These are phyloP conservation scores for Phytophthora quininea DNA, from an alignment of 352 stramenopile species.

Conservation along the genomic window DNA sequence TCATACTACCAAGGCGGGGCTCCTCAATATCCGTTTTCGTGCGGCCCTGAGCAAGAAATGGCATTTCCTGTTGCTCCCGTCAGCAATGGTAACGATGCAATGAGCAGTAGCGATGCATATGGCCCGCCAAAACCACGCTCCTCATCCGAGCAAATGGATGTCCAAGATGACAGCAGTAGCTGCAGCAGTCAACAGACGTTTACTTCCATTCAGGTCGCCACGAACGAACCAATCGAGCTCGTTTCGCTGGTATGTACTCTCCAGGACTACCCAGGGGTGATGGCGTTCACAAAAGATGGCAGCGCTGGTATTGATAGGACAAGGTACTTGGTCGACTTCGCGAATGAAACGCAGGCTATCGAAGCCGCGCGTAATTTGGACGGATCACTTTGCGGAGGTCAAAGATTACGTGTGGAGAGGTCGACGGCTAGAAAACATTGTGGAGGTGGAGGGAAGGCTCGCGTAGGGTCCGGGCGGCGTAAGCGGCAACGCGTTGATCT, in stretches of 20 bases:
- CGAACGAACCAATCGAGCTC: constrained; percentile 52
- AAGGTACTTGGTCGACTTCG: constrained; percentile 63
- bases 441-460: constrained; percentile 29
- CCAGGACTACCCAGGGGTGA: constrained; percentile 55
- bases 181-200: constrained; percentile 23
- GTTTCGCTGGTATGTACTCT: constrained; percentile 50
- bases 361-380: constrained; percentile 57
- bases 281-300: constrained; percentile 58
- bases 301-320: constrained; percentile 25
- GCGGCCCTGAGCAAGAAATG: constrained; percentile 27
- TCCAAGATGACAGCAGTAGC: constrained; percentile 30
- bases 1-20: constrained; percentile 32
- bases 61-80: constrained; percentile 18
- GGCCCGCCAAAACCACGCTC: constrained; percentile 21
- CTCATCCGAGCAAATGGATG: constrained; percentile 29
- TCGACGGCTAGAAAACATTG: constrained; percentile 24
- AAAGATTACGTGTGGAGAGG: constrained; percentile 53
- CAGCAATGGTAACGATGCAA: constrained; percentile 10
- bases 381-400: constrained; percentile 52
- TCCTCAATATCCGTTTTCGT: constrained; percentile 35
- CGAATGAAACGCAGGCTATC: constrained; percentile 39
- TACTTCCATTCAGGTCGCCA: constrained; percentile 57
- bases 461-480: constrained; percentile 50
- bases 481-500: constrained; percentile 75
- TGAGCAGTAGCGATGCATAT: neutral